Evolutionary conservation across 169 alveolate genomes (phyloP), one percentile per base, ranked within the genome.

Genomic region (Cytauxzoon felis): DNA sequence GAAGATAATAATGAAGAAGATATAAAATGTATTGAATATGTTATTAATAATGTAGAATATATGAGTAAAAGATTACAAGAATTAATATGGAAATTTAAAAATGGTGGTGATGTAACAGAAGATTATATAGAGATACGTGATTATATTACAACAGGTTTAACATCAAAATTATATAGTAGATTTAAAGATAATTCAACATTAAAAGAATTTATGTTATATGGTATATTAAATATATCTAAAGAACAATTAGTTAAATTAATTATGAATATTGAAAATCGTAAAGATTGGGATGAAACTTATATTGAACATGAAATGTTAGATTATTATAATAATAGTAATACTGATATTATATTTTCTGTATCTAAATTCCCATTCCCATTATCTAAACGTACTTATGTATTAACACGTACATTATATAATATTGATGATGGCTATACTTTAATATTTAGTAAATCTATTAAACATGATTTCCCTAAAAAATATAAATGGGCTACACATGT

Each of bases 361-460:
- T 76, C 86, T 23, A 76, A 76, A 63, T 76, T 66, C 56, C 86
- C 86, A 26, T 76, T 76, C 41, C 86, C 86, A 8, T 47, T 76
- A 11, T 36, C 81, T 19, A 64, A 66, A 56, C 60, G 86, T 27
- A 43, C 76, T 18, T 76, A 76, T 32, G 29, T 56, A 27, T 34
- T 66, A 18, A 59, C 73, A n/a, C 53, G 86, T 18, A 57, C 81
- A 5, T 27, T 66, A 13, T 66, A 65, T 50, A 68, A 64, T 27
- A 41, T 68, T 11, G 52, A 40, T 21, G 75, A 76, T 6, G 75
- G 61, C 67, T 32, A 43, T 30, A 51, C 59, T 5, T 75, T 67
- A 21, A 13, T 76, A 5, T 19, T 32, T 5, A 43, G 76, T 33
- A 34, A 53, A 63, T 66, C 58, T 7, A 76, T 68, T 5, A 67